phyloP scores from a whole-genome alignment of 2,329 filamentous ascomycete species.

The Westerdykella sp. region DNA sequence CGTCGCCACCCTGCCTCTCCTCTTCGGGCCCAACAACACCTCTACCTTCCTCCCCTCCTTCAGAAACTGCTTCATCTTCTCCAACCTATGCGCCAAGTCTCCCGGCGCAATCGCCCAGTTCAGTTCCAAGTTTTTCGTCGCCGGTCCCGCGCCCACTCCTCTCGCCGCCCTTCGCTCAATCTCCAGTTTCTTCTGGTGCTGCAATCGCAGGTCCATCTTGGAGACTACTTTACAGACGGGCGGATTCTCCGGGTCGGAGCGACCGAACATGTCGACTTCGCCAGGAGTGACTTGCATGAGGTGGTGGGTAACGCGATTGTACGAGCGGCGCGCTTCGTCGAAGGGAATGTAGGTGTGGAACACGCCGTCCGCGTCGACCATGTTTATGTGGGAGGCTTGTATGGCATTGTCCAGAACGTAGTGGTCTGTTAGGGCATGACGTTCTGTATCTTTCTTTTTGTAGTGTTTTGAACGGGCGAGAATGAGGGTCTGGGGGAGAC shows the following conservation, averaged over 20 bases:
- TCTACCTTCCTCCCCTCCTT: slow-evolving; percentile 70
- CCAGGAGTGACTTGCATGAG: slow-evolving; percentile 45
- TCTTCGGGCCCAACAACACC: slow-evolving; percentile 63
- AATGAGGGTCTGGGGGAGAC: slow-evolving; percentile 7
- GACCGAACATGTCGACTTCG: slow-evolving; percentile 15
- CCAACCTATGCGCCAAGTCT: slow-evolving; percentile 58
- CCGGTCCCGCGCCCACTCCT: slow-evolving; percentile 11
- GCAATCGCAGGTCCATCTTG: slow-evolving; percentile 46
- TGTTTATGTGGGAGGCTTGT: slow-evolving; percentile 36
- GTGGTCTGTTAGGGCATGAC: slow-evolving; percentile 35
- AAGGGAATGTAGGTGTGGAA: slow-evolving; percentile 32
- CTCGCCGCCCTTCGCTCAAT: slow-evolving; percentile 39
- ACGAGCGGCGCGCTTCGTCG: slow-evolving; percentile 35
- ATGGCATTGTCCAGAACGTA: slow-evolving; percentile 48
- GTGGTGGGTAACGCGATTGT: slow-evolving; percentile 47
- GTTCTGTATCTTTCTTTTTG: slow-evolving; percentile 24
- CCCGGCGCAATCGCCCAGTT: slow-evolving; percentile 79
- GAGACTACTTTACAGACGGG: slow-evolving; percentile 68
- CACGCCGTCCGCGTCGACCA: slow-evolving; percentile 39
- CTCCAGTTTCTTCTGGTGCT: slow-evolving; percentile 44
- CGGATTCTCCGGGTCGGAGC: slow-evolving; percentile 36
- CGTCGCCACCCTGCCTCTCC: slow-evolving; percentile 54
- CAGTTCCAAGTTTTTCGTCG: slow-evolving; percentile 73
- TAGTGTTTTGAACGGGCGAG: slow-evolving; percentile 13
- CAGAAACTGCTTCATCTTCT: slow-evolving; percentile 59